Percentiles rank a stretch among this genome's conserved stretches.
These are phyloP conservation scores for Aphanomyces euteiches DNA, from an alignment of 352 stramenopile species.

Conservation along the genomic window DNA sequence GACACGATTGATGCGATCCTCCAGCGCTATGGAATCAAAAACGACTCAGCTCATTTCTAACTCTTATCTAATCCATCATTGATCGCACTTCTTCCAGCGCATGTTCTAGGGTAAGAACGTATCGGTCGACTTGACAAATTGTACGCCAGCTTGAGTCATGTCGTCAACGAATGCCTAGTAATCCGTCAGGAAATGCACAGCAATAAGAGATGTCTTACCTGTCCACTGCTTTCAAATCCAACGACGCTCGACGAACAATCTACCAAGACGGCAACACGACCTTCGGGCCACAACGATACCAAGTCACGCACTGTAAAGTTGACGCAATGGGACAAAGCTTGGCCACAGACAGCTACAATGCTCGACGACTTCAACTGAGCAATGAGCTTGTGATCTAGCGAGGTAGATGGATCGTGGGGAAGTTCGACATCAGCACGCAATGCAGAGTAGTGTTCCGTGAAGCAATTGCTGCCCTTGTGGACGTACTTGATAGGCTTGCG, in stretches of 20 bases:
- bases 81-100: too few species aligned
- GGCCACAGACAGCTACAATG: constrained; percentile 89
- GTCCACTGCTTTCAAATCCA: constrained; percentile 61
- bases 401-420: constrained; percentile 57
- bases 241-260: constrained; percentile 71
- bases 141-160: constrained; percentile 12
- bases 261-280: constrained; percentile 75
- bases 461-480: constrained; percentile 92
- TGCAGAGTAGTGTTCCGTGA: constrained; percentile 96
- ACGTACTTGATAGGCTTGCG: constrained; percentile 80
- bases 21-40: constrained; percentile 4
- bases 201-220: constrained; percentile 39
- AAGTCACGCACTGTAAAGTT: constrained; percentile 95
- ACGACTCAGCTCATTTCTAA: not conserved
- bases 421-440: constrained; percentile 92
- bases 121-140: constrained; percentile 14
- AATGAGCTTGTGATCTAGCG: constrained; percentile 86
- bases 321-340: constrained; percentile 96
- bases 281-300: constrained; percentile 70
- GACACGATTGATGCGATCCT: constrained; percentile 23
- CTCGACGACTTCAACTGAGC: constrained; percentile 77
- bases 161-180: constrained; percentile 17
- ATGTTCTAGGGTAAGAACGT: not conserved
- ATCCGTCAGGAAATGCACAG: not conserved
- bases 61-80: not conserved